phyloP scores from a whole-genome alignment of 78 protist genomes.

The Dictyostelium capitatum region DNA sequence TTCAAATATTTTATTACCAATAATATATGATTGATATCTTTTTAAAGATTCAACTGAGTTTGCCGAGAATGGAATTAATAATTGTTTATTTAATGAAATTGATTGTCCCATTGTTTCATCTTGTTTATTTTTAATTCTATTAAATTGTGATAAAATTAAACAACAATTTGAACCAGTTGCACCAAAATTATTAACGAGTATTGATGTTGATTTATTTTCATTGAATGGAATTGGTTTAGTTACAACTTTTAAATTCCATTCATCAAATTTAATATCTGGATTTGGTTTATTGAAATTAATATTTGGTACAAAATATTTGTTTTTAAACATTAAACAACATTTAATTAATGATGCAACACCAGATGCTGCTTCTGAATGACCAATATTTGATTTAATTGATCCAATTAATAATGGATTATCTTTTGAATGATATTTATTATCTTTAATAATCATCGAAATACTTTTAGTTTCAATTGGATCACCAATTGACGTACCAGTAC shows the following conservation, averaged over 20 bases:
- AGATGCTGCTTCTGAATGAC: conserved; percentile 90
- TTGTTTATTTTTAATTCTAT: not conserved
- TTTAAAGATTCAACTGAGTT: conserved; percentile 40
- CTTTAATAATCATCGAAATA: conserved; percentile 34
- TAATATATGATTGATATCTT: too few species aligned
- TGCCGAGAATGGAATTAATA: conserved; percentile 67
- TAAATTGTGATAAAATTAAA: conserved; percentile 81
- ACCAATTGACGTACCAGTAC: conserved; percentile 90
- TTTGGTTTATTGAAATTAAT: conserved; percentile 10
- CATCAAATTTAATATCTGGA: conserved; percentile 62
- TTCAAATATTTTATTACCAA: too few species aligned
- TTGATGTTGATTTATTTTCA: not conserved
- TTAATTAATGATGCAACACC: conserved; percentile 83
- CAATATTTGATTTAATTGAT: conserved; percentile 83
- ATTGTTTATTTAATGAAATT: not conserved
- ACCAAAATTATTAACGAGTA: conserved; percentile 81
- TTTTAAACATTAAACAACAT: conserved; percentile 37
- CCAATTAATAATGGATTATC: conserved; percentile 60
- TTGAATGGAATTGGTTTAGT: conserved; percentile 28
- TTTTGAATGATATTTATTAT: not conserved
- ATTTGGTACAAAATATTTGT: not conserved
- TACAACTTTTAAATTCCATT: conserved; percentile 63
- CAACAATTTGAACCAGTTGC: conserved; percentile 38
- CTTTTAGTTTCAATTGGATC: conserved; percentile 87
- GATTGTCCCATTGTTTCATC: too few species aligned